These are phyloP conservation scores for Aspergillus sparsus DNA, from an alignment of 495 filamentous ascomycete genomes.

Conservation along the genomic window DNA sequence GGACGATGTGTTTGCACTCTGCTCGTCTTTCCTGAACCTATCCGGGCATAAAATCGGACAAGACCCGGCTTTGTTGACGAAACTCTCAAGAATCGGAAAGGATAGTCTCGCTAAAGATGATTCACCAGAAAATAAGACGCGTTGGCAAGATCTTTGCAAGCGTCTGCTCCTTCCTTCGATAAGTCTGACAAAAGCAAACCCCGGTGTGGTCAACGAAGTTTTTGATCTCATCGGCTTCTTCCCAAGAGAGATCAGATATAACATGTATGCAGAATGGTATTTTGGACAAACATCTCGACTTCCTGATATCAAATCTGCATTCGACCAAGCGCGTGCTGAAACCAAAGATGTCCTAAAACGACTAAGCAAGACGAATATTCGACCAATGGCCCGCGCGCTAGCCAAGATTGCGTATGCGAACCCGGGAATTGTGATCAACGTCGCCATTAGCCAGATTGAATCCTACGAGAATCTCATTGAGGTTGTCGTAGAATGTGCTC, in stretches of 20 bases:
- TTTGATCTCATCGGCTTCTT: slow-evolving; percentile 79
- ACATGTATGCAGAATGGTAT: slow-evolving; percentile 92
- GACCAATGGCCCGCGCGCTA: slow-evolving; percentile 76
- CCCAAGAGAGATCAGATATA: slow-evolving; percentile 74
- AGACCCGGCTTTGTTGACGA: slow-evolving; percentile 74
- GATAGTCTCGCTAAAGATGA: slow-evolving; percentile 68
- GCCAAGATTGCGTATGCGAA: slow-evolving; percentile 85
- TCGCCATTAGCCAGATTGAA: slow-evolving; percentile 84
- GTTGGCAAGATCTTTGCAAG: slow-evolving; percentile 81
- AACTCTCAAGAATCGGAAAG: slow-evolving; percentile 77
- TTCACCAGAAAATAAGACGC: slow-evolving; percentile 64
- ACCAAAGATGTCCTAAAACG: slow-evolving; percentile 82
- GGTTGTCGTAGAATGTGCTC: slow-evolving; percentile 86
- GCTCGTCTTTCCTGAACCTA: slow-evolving; percentile 78
- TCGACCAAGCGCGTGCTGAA: slow-evolving; percentile 71
- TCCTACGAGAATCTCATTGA: slow-evolving; percentile 90
- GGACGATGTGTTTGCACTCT: slow-evolving; percentile 87
- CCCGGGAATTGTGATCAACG: slow-evolving; percentile 87
- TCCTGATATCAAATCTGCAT: slow-evolving; percentile 76
- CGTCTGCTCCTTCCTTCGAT: slow-evolving; percentile 80
- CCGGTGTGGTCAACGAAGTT: slow-evolving; percentile 78
- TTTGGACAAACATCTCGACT: slow-evolving; percentile 71
- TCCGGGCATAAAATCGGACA: slow-evolving; percentile 86
- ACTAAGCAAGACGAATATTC: slow-evolving; percentile 80
- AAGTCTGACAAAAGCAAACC: slow-evolving; percentile 78